Base-by-base conservation (phyloP, 331 rosid species). In the Quercus lobata region DNA sequence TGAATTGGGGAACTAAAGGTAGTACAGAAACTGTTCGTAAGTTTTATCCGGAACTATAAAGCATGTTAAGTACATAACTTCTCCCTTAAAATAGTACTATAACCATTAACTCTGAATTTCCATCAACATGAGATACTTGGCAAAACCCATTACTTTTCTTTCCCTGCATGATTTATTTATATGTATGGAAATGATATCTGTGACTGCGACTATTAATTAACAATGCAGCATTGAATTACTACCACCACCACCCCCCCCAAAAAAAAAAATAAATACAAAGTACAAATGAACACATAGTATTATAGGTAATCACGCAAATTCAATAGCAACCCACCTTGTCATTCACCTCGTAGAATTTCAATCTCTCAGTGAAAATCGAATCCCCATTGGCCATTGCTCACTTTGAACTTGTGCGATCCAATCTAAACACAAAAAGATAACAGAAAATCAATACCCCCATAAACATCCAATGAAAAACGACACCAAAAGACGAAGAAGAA, bases 331-430 rank as follows among this genome's bases (percentile, higher is more conserved):
- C 73, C 25, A 90, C 98, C 97, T 88, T 91, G 66, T 96, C 97
- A 83, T 96, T 96, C 44, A 96, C 97, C 55, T 96, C 96, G 17
- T 97, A 91, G 77, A 93, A 91, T 57, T 96, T 96, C 89, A 91
- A 81, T 62, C 93, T 91, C 65, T 96, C 99, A 0, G 97, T 87
- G 87, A 91, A 93, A 89, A 93, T 84, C 87, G 90, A 79, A 81
- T 96, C 96, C 76, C 96, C 79, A 22, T 90, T 96, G 88, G 78
- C 96, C 78, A 22, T 93, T 96, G 88, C 98, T 90, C 57, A 91
- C 93, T 86, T 96, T 93, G 85, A 93, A 93, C 87, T 93, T 94
- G 79, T 96, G 97, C 17, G 97, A 96, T 57, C 99, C 99, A 82
- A 96, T 79, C 98, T 93, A 78, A 29, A 52, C 14, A 57, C 32